Percentiles rank a stretch among this genome's conserved stretches.
Evolutionary conservation across 2,329 filamentous ascomycete genomes (phyloP).

Genomic region (Talaromyces sp.): DNA sequence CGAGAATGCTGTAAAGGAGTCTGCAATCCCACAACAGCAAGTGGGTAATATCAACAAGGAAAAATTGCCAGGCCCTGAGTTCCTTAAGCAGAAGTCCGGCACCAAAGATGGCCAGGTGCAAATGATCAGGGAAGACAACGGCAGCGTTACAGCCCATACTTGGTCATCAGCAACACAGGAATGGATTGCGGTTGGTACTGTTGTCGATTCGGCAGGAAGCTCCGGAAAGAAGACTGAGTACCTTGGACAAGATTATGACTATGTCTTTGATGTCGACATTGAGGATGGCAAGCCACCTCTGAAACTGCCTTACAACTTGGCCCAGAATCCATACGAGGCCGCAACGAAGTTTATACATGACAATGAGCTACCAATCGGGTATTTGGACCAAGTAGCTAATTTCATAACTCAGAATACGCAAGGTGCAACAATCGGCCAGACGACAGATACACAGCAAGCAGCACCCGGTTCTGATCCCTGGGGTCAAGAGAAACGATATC

Average conservation of each 20-base stretch:
- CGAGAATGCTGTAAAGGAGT: slow-evolving; percentile 73
- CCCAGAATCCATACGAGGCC: slow-evolving; percentile 85
- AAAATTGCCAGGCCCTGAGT: slow-evolving; percentile 81
- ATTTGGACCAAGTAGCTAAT: slow-evolving; percentile 85
- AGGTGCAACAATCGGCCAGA: slow-evolving; percentile 72
- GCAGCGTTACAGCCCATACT: slow-evolving; percentile 76
- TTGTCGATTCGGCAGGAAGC: slow-evolving; percentile 82
- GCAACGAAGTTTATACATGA: slow-evolving; percentile 86
- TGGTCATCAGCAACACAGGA: slow-evolving; percentile 70
- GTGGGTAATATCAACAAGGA: slow-evolving; percentile 84
- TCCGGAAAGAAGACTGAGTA: slow-evolving; percentile 72
- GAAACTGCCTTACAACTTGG: slow-evolving; percentile 90
- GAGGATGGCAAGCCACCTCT: slow-evolving; percentile 88
- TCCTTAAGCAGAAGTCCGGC: slow-evolving; percentile 72
- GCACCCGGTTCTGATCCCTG: slow-evolving; percentile 61
- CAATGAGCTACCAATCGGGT: slow-evolving; percentile 80
- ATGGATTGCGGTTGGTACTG: slow-evolving; percentile 88
- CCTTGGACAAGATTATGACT: slow-evolving; percentile 86
- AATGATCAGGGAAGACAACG: slow-evolving; percentile 79
- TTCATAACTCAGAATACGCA: slow-evolving; percentile 89
- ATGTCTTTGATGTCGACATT: slow-evolving; percentile 93
- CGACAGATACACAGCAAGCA: slow-evolving; percentile 41
- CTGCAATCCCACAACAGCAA: slow-evolving; percentile 82
- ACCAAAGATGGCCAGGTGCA: slow-evolving; percentile 96
- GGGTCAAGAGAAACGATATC: slow-evolving; percentile 72